These are phyloP conservation scores for Chytriomyces sp. DNA, from an alignment of 192 early-diverging fungal genomes.

Conservation along the genomic window DNA sequence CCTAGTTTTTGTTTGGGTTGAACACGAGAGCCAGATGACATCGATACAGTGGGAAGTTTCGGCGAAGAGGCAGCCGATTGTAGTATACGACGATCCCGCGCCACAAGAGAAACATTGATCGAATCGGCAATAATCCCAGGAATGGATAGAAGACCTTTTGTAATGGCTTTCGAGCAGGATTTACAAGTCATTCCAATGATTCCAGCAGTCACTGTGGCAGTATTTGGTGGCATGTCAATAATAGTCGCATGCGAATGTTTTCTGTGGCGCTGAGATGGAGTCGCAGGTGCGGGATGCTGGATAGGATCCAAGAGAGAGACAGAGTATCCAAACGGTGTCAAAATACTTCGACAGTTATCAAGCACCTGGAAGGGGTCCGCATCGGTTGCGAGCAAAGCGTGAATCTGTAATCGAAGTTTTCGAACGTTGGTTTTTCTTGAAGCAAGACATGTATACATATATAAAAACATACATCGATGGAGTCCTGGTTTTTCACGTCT, in stretches of 20 bases:
- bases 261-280: too few relatives aligned
- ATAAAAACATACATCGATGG: not conserved
- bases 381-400: too few relatives aligned
- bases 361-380: not conserved
- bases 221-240: too few relatives aligned
- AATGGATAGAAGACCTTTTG: constrained; percentile 44
- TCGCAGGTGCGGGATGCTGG: too few relatives aligned
- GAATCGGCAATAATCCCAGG: not conserved
- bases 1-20: not conserved
- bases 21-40: not conserved
- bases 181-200: constrained; percentile 92
- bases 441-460: too few relatives aligned
- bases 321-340: not conserved
- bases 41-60: not conserved
- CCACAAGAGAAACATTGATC: constrained; percentile 3
- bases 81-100: not conserved
- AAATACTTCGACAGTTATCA: not conserved
- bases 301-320: too few relatives aligned
- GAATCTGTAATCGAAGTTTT: too few relatives aligned
- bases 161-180: constrained; percentile 81
- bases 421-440: too few relatives aligned
- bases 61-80: not conserved
- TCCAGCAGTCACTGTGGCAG: constrained; percentile 45
- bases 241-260: too few relatives aligned
- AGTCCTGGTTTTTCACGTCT: not conserved